A percentile compares a stretch with the other conserved stretches of the same genome.
phyloP scores from a whole-genome alignment of 768 basidiomycete species.

The Mycena floridula region DNA sequence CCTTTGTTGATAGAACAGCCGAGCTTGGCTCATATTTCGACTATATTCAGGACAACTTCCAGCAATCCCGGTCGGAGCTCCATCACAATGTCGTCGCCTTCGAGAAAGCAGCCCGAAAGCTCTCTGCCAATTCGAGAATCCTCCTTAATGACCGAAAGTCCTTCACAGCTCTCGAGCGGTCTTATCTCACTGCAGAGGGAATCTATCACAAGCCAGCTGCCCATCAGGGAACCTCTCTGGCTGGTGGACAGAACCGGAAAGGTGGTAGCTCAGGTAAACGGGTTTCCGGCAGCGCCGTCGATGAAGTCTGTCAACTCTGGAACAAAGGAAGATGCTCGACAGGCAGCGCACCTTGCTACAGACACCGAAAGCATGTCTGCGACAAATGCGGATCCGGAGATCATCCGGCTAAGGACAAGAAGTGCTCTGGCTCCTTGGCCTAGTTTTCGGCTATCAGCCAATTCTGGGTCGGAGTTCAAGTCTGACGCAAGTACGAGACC shows the following conservation, averaged over 20 bases:
- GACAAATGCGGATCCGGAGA: neutral
- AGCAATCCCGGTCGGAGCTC: neutral
- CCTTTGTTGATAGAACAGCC: neutral
- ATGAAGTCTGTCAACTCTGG: neutral
- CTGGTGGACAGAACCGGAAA: neutral
- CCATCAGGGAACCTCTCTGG: neutral
- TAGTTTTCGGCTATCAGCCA: neutral
- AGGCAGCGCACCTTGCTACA: neutral
- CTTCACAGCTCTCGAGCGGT: neutral
- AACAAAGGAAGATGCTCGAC: neutral
- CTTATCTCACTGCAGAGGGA: neutral
- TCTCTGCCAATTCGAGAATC: neutral
- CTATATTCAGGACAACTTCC: neutral
- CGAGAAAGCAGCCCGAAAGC: neutral
- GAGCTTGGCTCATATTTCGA: neutral
- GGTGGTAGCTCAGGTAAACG: neutral
- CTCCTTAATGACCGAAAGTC: neutral
- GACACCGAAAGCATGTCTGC: neutral
- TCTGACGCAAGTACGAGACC: no score
- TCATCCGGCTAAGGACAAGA: neutral
- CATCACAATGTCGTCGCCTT: neutral
- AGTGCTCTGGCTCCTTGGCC: neutral
- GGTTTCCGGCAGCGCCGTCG: no score
- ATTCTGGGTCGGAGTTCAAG: no score
- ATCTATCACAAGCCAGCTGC: neutral